phyloP scores from a whole-genome alignment of 148 eudicot species.

The Rhododendron vialii region DNA sequence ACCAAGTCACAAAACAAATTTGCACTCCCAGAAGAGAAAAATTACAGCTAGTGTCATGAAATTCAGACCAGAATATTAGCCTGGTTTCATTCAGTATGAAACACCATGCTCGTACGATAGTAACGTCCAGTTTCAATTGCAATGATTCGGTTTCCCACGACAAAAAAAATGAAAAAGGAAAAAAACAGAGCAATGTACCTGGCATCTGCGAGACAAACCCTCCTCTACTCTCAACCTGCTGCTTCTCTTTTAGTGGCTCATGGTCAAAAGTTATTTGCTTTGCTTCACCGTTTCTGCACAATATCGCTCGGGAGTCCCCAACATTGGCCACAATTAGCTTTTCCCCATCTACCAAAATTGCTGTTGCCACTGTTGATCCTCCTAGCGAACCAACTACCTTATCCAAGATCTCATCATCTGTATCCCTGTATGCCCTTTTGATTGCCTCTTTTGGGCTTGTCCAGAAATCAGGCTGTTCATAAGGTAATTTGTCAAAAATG shows the following conservation, averaged over 20 bases:
- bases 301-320: conserved; percentile 47
- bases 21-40: neutral
- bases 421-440: conserved; percentile 40
- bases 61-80: neutral
- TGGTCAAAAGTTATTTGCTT: conserved; percentile 54
- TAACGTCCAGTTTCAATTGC: neutral
- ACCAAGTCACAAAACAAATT: neutral
- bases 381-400: conserved; percentile 37
- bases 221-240: conserved; percentile 49
- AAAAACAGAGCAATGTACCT: conserved; percentile 24
- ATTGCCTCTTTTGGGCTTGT: conserved; percentile 39
- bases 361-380: conserved; percentile 52
- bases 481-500: neutral
- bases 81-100: neutral
- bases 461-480: conserved; percentile 52
- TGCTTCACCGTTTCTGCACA: conserved; percentile 31
- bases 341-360: conserved; percentile 41
- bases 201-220: conserved; percentile 41
- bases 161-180: neutral
- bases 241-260: conserved; percentile 49
- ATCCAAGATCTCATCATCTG: conserved; percentile 43
- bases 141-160: neutral
- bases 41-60: neutral
- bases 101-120: neutral
- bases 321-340: conserved; percentile 62